Base-by-base conservation (phyloP, 2,329 filamentous ascomycete genomes). In the Coniochaeta prunicola region DNA sequence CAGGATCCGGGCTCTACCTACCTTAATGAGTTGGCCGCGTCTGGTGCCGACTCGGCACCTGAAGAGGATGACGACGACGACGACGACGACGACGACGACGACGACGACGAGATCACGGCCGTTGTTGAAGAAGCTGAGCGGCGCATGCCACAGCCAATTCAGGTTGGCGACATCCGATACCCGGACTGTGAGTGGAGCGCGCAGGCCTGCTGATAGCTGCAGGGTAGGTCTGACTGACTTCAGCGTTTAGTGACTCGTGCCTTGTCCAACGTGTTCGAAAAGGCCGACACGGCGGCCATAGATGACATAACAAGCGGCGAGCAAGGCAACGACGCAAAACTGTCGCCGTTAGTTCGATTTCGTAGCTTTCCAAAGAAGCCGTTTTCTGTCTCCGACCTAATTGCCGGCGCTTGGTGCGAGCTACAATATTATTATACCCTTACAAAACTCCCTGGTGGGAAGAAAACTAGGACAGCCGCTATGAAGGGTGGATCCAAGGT, bases 371-470 rank as follows among this genome's bases (percentile, higher is more conserved):
- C 91, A 0, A 87, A 81, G 67, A 93, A 91, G 69, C 85, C 90
- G 0, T 80, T 97, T 8, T 91, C 90, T 0, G 94, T 97, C 1
- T 92, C 90, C 2, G 94, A 99, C 71, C 76, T 97, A 26, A 85
- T 92, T 0, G 89, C 91, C 1, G 92, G 92, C 2, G 88, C 92
- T 8, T 99, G 94, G 94, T 99, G 94, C 71, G 93, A 99, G 73
- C 73, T 97, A 60, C 92, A 97, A 71, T 96, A 96, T 67, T 92
- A 86, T 79, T 97, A 96, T 74, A 90, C 86, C 0, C 80, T 99
- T 58, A 90, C 87, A 3, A 86, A 84, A 58, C 84, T 84, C 4
- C 82, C 81, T 0, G 77, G 88, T 68, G 94, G 93, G 0, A 84
- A 83, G 59, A 92, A 89, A 69, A 88, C 83, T 58, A 80, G 80